Conservation (phyloP, 768 basidiomycete species). For the Lactarius pseudohatsudake region DNA sequence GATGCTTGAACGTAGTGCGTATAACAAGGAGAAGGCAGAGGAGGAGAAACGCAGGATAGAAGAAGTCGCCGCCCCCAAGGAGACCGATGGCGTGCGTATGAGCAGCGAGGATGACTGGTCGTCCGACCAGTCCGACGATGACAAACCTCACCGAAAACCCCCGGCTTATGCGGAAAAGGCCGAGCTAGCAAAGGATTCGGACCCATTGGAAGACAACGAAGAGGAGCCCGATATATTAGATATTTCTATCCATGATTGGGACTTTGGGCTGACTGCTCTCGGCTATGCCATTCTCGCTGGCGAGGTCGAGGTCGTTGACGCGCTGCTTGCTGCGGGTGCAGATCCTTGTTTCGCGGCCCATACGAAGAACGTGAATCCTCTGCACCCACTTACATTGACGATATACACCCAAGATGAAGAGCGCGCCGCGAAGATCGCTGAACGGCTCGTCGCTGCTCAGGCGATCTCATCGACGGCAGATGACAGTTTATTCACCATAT, state of each 20-base stretch:
- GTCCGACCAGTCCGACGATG: conserved; percentile 19
- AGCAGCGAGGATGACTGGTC: conserved; percentile 31
- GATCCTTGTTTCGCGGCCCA: conserved; percentile 42
- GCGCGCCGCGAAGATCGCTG: conserved; percentile 32
- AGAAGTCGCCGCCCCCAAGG: conserved; percentile 17
- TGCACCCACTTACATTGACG: conserved; percentile 36
- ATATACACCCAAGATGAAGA: conserved; percentile 31
- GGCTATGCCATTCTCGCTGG: conserved; percentile 51
- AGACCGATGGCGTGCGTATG: conserved; percentile 26
- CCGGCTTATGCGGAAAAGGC: conserved; percentile 33
- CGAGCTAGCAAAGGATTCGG: conserved; percentile 32
- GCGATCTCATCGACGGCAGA: conserved; percentile 36
- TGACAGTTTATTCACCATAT: conserved; percentile 33
- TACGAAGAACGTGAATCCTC: conserved; percentile 27
- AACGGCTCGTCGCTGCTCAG: conserved; percentile 35
- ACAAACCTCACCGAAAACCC: conserved; percentile 27
- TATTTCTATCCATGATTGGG: conserved; percentile 56
- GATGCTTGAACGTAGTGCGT: conserved; percentile 50
- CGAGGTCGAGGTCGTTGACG: conserved; percentile 45
- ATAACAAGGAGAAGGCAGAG: conserved; percentile 34
- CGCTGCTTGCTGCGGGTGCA: conserved; percentile 48
- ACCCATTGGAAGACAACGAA: conserved; percentile 49
- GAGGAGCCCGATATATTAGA: conserved; percentile 56
- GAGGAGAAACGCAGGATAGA: conserved; percentile 31
- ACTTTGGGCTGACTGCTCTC: conserved; percentile 53